These are phyloP conservation scores for Telopea speciosissima DNA, from an alignment of 177 flowering plant species.

Conservation along the genomic window DNA sequence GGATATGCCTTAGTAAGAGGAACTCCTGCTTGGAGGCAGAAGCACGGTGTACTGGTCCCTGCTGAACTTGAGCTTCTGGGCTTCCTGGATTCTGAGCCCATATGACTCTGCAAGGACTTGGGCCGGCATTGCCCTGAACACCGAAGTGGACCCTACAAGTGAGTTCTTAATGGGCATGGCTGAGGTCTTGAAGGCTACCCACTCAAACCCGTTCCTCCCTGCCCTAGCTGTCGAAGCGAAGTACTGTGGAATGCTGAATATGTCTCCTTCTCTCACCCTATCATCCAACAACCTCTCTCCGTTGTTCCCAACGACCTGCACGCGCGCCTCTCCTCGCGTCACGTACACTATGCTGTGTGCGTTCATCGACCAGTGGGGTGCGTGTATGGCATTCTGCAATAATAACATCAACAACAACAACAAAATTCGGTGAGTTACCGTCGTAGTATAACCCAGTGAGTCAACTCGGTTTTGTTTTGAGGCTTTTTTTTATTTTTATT, in stretches of 20 bases:
- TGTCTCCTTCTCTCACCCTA: slow-evolving; percentile 27
- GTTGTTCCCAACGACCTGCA: slow-evolving; percentile 27
- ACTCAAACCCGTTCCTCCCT: slow-evolving; percentile 29
- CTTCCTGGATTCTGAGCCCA: slow-evolving; percentile 22
- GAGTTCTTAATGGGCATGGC: slow-evolving; percentile 27
- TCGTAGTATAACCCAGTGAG: no score
- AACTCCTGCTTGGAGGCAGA: slow-evolving; percentile 18
- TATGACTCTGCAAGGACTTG: slow-evolving; percentile 30
- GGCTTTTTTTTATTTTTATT: no score
- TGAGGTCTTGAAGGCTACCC: slow-evolving; percentile 32
- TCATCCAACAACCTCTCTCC: slow-evolving; percentile 31
- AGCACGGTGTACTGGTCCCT: slow-evolving; percentile 22
- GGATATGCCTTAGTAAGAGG: not conserved
- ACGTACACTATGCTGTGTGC: slow-evolving; percentile 35
- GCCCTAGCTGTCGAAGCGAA: slow-evolving; percentile 19
- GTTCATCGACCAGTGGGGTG: slow-evolving; percentile 34
- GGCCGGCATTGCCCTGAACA: slow-evolving; percentile 34
- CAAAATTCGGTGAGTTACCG: no score
- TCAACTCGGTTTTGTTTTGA: no score
- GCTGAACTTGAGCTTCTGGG: slow-evolving; percentile 27
- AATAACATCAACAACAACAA: not conserved
- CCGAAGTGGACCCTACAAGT: slow-evolving; percentile 34
- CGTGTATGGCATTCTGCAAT: slow-evolving; percentile 33
- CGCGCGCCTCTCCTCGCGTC: slow-evolving; percentile 29
- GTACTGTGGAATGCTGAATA: slow-evolving; percentile 39